phyloP scores from a whole-genome alignment of 2,329 filamentous ascomycete species.

The Stagonosporopsis chrysanthemi region DNA sequence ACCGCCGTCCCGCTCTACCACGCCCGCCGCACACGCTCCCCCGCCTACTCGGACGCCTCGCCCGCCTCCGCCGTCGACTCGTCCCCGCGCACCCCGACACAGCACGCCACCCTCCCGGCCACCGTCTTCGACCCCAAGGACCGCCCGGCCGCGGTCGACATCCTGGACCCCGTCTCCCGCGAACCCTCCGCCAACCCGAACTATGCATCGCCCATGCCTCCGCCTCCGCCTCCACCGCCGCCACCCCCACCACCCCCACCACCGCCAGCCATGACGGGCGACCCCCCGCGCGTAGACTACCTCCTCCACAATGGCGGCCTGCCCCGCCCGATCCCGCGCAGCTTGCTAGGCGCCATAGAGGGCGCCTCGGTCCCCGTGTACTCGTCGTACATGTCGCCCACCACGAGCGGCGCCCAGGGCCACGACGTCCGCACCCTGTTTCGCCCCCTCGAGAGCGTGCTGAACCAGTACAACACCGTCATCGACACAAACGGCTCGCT shows the following conservation, averaged over 20 bases:
- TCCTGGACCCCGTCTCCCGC: constrained; percentile 50
- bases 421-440: constrained; percentile 77
- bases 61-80: constrained; percentile 54
- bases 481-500: constrained; percentile 85
- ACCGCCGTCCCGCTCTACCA: constrained; percentile 56
- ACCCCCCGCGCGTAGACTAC: constrained; percentile 88
- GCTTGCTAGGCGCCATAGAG: constrained; percentile 73
- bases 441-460: constrained; percentile 78
- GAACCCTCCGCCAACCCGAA: constrained; percentile 44
- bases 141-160: constrained; percentile 52
- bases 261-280: constrained; percentile 68
- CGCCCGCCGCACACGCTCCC: constrained; percentile 36
- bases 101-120: constrained; percentile 49
- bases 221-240: constrained; percentile 20
- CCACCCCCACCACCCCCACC: constrained; percentile 68
- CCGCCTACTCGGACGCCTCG: constrained; percentile 49
- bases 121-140: constrained; percentile 43
- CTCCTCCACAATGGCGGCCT: constrained; percentile 88
- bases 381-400: constrained; percentile 66
- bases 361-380: constrained; percentile 63
- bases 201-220: constrained; percentile 61
- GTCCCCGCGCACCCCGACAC: constrained; percentile 55
- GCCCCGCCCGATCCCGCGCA: constrained; percentile 72
- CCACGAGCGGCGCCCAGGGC: constrained; percentile 44
- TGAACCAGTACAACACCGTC: constrained; percentile 87